Evolutionary conservation across 192 early-diverging fungal species (phyloP), one percentile per base, ranked within the genome.

Genomic region (Coemansia sp.): DNA sequence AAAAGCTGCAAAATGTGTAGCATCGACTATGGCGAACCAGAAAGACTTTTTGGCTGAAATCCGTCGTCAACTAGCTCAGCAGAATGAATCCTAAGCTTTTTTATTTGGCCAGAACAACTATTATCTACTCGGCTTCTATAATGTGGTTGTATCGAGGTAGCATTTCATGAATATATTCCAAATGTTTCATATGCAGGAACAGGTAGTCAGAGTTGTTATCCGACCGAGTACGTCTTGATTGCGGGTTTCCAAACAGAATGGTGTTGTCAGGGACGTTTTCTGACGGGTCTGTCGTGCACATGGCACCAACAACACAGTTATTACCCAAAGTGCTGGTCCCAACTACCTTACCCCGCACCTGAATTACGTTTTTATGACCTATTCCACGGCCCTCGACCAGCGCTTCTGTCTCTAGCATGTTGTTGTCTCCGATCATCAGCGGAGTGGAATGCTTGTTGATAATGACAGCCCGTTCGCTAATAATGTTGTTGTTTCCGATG

Each of bases 111-210:
- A 40, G 1, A 19, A 42, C 10, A 53, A 40, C 37, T 5, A 50
- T 10, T 40, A 56, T 21, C 21, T 58, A 78, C 11, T 72, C 75
- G 7, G 75, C 63, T 31, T 65, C 75, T 14, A 78, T 64, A 36
- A 78, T 78, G 47, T 72, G 69, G 62, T 78, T 78, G 57, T 78
- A 78, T 26, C 75, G 68, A 11, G 75, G 75, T 18, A 78, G 43
- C 75, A 78, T 78, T 48, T 78, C 75, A 19, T 68, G 65, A 36
- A 78, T 68, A 19, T 78, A 78, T 51, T 78, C 61, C 18, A 78
- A 38, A 42, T 78, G 75, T 45, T 71, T 71, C 21, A 43, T 59
- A 42, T 78, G 75, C 3, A 46, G 46, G 5, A 55, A 42, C 9
- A 55, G 19, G 18, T 78, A 55, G 31, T 72, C 65, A 1, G 56